Conservation (phyloP, 78 protist species). For the Dictyostelium capitatum region DNA sequence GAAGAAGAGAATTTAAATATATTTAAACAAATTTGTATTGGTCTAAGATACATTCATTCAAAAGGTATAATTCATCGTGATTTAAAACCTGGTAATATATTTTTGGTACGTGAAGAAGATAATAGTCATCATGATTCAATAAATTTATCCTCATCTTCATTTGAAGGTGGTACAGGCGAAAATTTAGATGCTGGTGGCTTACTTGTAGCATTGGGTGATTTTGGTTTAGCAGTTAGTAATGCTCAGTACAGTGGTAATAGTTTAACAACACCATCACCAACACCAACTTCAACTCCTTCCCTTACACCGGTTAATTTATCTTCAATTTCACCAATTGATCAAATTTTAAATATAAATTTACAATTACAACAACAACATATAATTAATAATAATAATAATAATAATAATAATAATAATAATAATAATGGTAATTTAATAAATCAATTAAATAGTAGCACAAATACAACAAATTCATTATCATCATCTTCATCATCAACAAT, state of each 20-base stretch:
- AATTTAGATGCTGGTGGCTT: constrained; percentile 16
- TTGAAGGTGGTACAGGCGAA: not conserved
- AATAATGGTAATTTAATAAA: not conserved
- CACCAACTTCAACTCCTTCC: constrained; percentile 72
- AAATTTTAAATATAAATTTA: constrained; percentile 8
- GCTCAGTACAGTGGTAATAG: not conserved
- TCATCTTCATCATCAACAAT: not conserved
- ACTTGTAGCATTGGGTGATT: constrained; percentile 67
- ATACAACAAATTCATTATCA: not conserved
- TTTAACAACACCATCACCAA: constrained; percentile 50
- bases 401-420: not conserved
- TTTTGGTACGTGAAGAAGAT: constrained; percentile 34
- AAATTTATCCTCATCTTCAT: not conserved
- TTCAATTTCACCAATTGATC: constrained; percentile 17
- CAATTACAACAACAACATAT: constrained; percentile 18
- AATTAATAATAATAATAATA: not conserved
- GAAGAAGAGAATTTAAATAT: constrained; percentile 72
- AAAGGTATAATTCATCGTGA: constrained; percentile 85
- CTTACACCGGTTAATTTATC: constrained; percentile 45
- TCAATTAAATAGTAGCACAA: constrained; percentile 6
- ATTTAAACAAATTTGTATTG: constrained; percentile 81
- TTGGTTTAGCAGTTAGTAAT: constrained; percentile 63
- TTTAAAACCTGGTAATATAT: constrained; percentile 83
- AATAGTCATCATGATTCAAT: not conserved
- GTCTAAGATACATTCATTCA: constrained; percentile 77